Conservation (phyloP, 2,329 filamentous ascomycete species). For the Zalaria sp. region DNA sequence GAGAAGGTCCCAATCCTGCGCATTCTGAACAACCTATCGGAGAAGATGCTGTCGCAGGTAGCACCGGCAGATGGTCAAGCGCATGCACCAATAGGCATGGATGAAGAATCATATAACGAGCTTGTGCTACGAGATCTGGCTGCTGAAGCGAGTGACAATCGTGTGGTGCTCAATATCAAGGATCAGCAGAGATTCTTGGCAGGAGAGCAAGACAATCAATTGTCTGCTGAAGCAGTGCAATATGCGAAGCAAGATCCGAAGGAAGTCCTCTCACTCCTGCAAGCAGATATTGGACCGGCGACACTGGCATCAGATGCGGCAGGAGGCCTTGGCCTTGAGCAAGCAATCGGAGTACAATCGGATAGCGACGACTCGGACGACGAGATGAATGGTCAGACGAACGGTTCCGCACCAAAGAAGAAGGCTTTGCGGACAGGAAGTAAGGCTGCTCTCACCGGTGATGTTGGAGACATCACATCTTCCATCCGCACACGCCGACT, state of each 20-base stretch:
- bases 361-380: constrained; percentile 44
- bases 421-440: constrained; percentile 52
- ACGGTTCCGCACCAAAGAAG: constrained; percentile 11
- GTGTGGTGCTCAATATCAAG: constrained; percentile 74
- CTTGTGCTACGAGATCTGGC: constrained; percentile 69
- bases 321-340: constrained; percentile 35
- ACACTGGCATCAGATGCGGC: constrained; percentile 15
- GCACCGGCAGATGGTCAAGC: constrained; percentile 61
- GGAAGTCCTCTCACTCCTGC: constrained; percentile 52
- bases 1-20: constrained; percentile 79
- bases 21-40: constrained; percentile 78
- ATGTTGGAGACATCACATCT: constrained; percentile 51
- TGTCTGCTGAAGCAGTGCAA: constrained; percentile 34
- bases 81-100: constrained; percentile 49
- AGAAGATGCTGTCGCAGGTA: constrained; percentile 85
- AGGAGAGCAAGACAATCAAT: constrained; percentile 23
- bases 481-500: constrained; percentile 42
- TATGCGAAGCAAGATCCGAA: constrained; percentile 58
- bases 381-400: constrained; percentile 32
- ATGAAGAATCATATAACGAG: constrained; percentile 60
- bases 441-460: constrained; percentile 47
- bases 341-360: constrained; percentile 53
- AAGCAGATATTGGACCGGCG: constrained; percentile 41
- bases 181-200: constrained; percentile 78
- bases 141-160: constrained; percentile 57